Conservation (phyloP, 1,284 basidiomycete species). For the Kalmanozyma brasiliensis region DNA sequence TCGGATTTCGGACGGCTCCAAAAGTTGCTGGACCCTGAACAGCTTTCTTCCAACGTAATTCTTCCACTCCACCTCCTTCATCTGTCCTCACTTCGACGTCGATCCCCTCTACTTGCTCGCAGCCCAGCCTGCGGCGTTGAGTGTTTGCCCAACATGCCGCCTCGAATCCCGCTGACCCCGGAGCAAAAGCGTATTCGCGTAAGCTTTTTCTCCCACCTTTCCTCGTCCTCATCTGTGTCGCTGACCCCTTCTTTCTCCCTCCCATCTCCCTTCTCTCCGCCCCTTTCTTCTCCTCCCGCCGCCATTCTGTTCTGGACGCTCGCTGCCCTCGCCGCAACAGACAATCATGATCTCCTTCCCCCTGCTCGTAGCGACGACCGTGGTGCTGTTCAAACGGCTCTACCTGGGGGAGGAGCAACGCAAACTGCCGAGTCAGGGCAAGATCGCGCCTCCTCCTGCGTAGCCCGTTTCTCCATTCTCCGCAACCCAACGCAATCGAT, state of each 20-base stretch:
- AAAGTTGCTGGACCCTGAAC: too few relatives aligned
- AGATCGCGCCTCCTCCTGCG: slow-evolving; percentile 34
- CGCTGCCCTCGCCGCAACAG: too few relatives aligned
- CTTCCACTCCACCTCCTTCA: too few relatives aligned
- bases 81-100: neutral
- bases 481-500: slow-evolving; percentile 23
- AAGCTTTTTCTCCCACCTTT: slow-evolving; percentile 4
- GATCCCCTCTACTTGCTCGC: neutral
- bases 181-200: slow-evolving; percentile 48
- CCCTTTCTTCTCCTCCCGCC: neutral
- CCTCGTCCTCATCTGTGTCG: neutral
- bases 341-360: slow-evolving; percentile 51
- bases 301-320: neutral
- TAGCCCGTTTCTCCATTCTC: slow-evolving; percentile 8
- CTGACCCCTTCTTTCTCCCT: neutral
- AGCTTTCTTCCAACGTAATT: too few relatives aligned
- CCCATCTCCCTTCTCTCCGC: neutral
- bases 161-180: slow-evolving; percentile 36
- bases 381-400: slow-evolving; percentile 60
- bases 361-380: slow-evolving; percentile 40
- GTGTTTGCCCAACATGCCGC: slow-evolving; percentile 22
- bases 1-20: neutral
- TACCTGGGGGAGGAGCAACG: slow-evolving; percentile 61
- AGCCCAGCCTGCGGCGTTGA: neutral
- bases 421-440: slow-evolving; percentile 42